Evolutionary conservation across 2,329 filamentous ascomycete species (phyloP), one percentile per base, ranked within the genome.

Genomic region (Emmonsiellopsis sp.): DNA sequence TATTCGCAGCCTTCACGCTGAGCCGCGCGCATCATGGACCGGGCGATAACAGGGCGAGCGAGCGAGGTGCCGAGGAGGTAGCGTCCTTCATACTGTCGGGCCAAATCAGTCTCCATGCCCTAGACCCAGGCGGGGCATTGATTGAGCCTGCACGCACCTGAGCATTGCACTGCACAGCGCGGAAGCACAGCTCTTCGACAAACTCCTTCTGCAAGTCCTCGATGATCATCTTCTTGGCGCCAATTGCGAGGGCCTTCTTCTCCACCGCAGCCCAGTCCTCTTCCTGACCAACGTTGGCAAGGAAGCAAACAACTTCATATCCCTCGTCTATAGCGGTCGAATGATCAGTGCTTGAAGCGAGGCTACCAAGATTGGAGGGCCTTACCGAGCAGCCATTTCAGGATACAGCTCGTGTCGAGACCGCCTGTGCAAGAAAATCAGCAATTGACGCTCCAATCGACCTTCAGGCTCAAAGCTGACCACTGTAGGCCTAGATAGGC

Each of bases 111-210:
- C 83, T 75, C 89, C 82, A 83, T 80, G 57, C 81, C 82, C 60
- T 84, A 83, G 55, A 60, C 60, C 56, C 43, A 27, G n/a, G 37
- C 14, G 48, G 42, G 52, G 72, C 51, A 69, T 66, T 7, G 49
- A 40, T 42, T 31, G 27, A 5, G 13, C 33, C 31, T 48, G 45
- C 21, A 48, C 32, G 43, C 14, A 39, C 27, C 42, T 53, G 56
- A 56, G 77, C 77, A 62, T 80, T 81, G 72, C 83, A 88, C 71
- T 88, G 85, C 58, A 93, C 81, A 57, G 88, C 87, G 51, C 81
- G 84, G 80, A 85, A 91, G 76, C 85, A 86, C 44, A 93, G 78
- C 74, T 92, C 81, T 62, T 90, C 85, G 60, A 93, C 81, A 64
- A 93, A 91, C 71, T 88, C 85, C 61, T 77, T 77, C 63, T 83